Evolutionary conservation across 371 early-diverging fungal genomes (phyloP).

Genomic region (Encephalitozoon romaleae): DNA sequence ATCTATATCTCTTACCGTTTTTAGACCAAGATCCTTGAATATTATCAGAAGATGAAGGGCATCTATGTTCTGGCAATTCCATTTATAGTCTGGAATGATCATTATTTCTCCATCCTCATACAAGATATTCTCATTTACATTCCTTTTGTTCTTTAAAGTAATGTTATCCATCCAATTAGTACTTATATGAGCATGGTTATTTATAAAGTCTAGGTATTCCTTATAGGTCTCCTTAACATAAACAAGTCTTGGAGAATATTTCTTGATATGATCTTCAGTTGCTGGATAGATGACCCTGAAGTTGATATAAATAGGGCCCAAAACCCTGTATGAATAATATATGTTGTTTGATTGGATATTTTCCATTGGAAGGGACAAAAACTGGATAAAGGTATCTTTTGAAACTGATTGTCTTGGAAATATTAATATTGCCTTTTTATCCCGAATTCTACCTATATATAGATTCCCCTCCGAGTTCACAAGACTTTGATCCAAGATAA

Average conservation of each 20-base stretch:
- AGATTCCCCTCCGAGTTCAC: not conserved
- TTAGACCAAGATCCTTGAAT: conserved; percentile 46
- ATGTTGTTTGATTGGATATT: conserved; percentile 5
- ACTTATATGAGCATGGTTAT: not conserved
- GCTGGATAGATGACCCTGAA: conserved; percentile 45
- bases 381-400: not conserved
- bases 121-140: conserved; percentile 36
- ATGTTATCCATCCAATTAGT: conserved; percentile 43
- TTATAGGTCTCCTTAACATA: conserved; percentile 40
- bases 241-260: conserved; percentile 12
- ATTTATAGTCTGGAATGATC: conserved; percentile 54
- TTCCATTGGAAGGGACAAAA: not conserved
- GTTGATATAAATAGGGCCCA: not conserved
- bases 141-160: not conserved
- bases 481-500: not conserved
- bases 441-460: conserved; percentile 19
- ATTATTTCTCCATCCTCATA: conserved; percentile 44
- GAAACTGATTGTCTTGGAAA: not conserved
- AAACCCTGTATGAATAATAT: not conserved
- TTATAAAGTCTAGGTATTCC: conserved; percentile 29
- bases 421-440: conserved; percentile 17
- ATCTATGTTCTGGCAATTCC: conserved; percentile 38
- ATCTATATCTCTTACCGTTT: conserved; percentile 34
- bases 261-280: conserved; percentile 38
- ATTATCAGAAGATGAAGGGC: conserved; percentile 50